Evolutionary conservation across 495 filamentous ascomycete genomes (phyloP), one percentile per base, ranked within the genome.

Genomic region (Penicillium mononematosum): DNA sequence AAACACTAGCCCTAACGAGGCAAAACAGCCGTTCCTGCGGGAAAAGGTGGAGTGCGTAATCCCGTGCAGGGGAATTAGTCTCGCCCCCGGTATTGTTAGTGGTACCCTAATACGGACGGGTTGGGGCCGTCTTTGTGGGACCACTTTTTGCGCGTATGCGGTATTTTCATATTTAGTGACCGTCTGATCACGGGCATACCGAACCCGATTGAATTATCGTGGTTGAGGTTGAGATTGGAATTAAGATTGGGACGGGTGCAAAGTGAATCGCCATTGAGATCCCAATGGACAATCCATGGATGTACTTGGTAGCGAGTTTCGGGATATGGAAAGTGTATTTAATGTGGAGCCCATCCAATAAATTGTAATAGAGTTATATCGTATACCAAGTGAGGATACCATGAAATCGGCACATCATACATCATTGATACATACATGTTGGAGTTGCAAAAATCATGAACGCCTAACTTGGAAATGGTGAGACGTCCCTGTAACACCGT

Each of bases 401-500:
- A 47, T 41, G 36, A 50, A 48, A 47, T 38, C 42, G 42, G 27
- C 27, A 44, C 1, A 34, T 27, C 11, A 22, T 12, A 39, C 25
- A 25, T 39, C 36, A 17, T 39, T 39, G 36, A 50, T 38, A n/a
- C 14, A 38, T 36, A 16, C 5, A 31, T 20, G 42, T 44, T 11
- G 11, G 10, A 31, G 10, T 31, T 32, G 10, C 31, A 4, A 34
- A 32, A 34, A 14, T 34, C 31, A 34, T 11, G 9, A 32, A 32
- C 31, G 31, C 31, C 31, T 34, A 14, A 34, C 31, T 12, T 3
- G 4, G 29, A 38, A 50, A 49, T 45, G 42, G 20, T 17, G 45
- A 58, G 32, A 34, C 20, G 43, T 2, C 11, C 41, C 43, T 32
- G 58, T 31, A 61, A 61, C 58, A 61, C 58, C 48, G 16, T 39